These are phyloP conservation scores for Paracoccidioides lutzii DNA, from an alignment of 2,329 filamentous ascomycete genomes.

Conservation along the genomic window DNA sequence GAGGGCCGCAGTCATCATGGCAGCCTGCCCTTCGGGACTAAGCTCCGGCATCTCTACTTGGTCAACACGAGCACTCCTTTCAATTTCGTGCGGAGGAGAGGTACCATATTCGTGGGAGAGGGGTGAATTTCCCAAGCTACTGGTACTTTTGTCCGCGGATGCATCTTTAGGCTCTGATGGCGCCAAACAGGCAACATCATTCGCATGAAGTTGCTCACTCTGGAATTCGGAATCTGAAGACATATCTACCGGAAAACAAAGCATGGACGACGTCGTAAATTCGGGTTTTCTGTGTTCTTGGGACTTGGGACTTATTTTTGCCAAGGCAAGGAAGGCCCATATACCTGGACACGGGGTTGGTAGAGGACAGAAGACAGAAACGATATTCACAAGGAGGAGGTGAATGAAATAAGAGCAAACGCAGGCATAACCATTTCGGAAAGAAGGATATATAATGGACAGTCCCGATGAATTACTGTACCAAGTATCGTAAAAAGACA, in stretches of 20 bases:
- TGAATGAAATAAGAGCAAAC: not conserved
- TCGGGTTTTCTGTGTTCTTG: not conserved
- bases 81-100: not conserved
- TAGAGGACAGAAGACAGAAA: not conserved
- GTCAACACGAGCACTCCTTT: slow-evolving; percentile 6
- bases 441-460: not conserved
- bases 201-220: slow-evolving; percentile 16
- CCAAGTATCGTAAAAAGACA: not conserved
- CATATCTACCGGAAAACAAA: slow-evolving; percentile 26
- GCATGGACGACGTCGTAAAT: slow-evolving; percentile 26
- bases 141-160: not conserved
- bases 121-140: not conserved
- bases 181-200: slow-evolving; percentile 6
- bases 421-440: not conserved
- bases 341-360: not conserved
- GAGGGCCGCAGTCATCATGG: slow-evolving; percentile 32
- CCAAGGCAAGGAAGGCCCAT: not conserved
- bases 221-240: slow-evolving; percentile 24
- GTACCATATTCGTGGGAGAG: not conserved
- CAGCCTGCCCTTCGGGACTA: slow-evolving; percentile 26
- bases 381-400: not conserved
- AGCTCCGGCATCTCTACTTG: slow-evolving; percentile 13
- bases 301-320: not conserved
- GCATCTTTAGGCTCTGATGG: not conserved
- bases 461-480: not conserved